phyloP scores from a whole-genome alignment of 306 rosid genomes.

The Quercus rubra region DNA sequence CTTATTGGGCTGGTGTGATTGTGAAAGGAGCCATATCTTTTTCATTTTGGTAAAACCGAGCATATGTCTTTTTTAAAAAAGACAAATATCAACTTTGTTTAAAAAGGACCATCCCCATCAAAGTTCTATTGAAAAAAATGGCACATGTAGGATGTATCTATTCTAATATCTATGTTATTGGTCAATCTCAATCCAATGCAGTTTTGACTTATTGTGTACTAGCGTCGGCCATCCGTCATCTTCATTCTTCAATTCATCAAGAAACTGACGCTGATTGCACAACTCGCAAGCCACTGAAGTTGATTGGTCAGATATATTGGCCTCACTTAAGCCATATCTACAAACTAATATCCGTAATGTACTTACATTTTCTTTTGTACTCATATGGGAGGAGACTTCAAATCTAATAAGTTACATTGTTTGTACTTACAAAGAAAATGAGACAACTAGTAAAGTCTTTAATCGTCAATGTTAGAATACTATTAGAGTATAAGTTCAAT shows the following conservation, averaged over 20 bases:
- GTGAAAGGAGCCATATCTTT: not conserved
- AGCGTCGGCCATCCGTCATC: not conserved
- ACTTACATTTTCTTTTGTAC: too few species aligned
- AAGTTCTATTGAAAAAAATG: too few species aligned
- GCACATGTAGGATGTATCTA: too few species aligned
- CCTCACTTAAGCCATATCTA: too few species aligned
- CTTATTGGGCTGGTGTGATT: not conserved
- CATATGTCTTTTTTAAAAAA: not conserved
- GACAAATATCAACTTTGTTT: not conserved
- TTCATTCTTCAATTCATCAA: not conserved
- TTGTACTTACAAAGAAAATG: too few species aligned
- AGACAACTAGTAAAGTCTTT: too few species aligned
- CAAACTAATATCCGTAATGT: too few species aligned
- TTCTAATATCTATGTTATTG: not conserved
- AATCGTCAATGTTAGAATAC: too few species aligned
- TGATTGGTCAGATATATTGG: not conserved
- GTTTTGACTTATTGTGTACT: not conserved
- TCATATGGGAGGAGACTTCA: too few species aligned
- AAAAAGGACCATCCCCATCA: not conserved
- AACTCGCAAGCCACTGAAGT: not conserved
- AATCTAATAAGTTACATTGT: too few species aligned
- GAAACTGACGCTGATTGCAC: not conserved
- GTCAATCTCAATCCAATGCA: not conserved
- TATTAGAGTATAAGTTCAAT: too few species aligned
- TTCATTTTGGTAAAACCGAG: not conserved